phyloP scores from a whole-genome alignment of 2,329 filamentous ascomycete species.

The Aureobasidium sp. region DNA sequence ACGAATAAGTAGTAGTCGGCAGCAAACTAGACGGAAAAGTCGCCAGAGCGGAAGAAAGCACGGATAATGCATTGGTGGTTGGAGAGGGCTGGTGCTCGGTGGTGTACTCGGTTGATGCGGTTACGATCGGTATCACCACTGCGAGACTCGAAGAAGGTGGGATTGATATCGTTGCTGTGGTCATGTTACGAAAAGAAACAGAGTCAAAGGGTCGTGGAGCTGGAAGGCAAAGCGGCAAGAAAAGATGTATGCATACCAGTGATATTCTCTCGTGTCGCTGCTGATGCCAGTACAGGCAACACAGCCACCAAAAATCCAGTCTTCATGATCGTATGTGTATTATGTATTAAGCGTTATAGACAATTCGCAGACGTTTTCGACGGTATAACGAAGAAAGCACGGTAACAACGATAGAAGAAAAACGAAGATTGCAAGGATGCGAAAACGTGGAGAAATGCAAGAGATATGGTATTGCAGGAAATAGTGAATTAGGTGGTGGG shows the following conservation, averaged over 20 bases:
- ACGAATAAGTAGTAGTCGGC: neutral
- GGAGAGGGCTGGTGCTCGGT: neutral
- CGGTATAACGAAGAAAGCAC: neutral
- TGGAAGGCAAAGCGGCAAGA: neutral
- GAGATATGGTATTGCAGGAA: neutral
- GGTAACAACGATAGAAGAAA: neutral
- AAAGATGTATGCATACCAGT: neutral
- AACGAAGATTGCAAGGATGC: neutral
- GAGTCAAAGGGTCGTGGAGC: constrained; percentile 7
- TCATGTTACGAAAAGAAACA: too few relatives aligned
- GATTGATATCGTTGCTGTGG: constrained; percentile 15
- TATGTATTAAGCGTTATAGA: neutral
- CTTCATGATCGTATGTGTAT: neutral
- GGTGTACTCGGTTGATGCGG: constrained; percentile 11
- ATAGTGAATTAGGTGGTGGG: neutral
- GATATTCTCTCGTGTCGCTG: neutral
- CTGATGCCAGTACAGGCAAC: neutral
- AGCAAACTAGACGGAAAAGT: constrained; percentile 10
- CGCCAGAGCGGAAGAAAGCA: constrained; percentile 16
- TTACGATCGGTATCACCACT: constrained; percentile 18
- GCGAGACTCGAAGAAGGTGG: constrained; percentile 16
- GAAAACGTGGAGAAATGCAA: neutral
- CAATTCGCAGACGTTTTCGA: neutral
- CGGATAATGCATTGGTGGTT: constrained; percentile 17
- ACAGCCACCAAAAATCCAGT: neutral